Evolutionary conservation across 2,329 filamentous ascomycete species (phyloP).

Genomic region (Talaromyces verruculosus): DNA sequence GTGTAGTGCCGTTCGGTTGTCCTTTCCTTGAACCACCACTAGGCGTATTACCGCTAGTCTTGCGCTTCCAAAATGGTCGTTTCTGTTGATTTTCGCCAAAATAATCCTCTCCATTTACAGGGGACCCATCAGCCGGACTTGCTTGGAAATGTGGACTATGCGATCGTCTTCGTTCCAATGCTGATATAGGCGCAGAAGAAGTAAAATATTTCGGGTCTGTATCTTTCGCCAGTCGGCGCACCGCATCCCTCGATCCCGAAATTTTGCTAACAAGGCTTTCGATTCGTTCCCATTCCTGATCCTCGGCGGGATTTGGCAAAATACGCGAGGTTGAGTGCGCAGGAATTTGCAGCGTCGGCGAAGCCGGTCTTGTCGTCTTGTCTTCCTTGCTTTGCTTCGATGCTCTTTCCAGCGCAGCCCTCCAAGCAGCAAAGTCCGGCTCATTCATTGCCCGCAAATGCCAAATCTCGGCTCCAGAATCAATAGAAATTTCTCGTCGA

Average conservation of each 20-base stretch:
- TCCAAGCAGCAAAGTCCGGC: slow-evolving; percentile 87
- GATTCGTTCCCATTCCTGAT: slow-evolving; percentile 82
- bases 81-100: slow-evolving; percentile 52
- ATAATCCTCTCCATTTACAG: slow-evolving; percentile 35
- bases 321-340: slow-evolving; percentile 31
- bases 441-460: slow-evolving; percentile 80
- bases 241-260: slow-evolving; percentile 82
- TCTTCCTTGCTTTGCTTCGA: slow-evolving; percentile 53
- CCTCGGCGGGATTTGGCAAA: slow-evolving; percentile 56
- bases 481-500: slow-evolving; percentile 88
- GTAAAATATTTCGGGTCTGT: slow-evolving; percentile 64
- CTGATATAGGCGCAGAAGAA: slow-evolving; percentile 22
- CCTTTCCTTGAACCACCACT: slow-evolving; percentile 43
- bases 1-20: slow-evolving; percentile 53
- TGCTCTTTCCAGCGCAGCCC: slow-evolving; percentile 77
- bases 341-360: slow-evolving; percentile 35
- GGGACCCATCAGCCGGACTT: slow-evolving; percentile 33
- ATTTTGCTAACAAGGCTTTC: slow-evolving; percentile 83
- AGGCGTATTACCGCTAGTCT: slow-evolving; percentile 59
- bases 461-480: slow-evolving; percentile 96
- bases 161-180: slow-evolving; percentile 32
- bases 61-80: slow-evolving; percentile 88
- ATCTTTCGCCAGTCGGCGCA: slow-evolving; percentile 81
- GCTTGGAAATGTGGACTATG: slow-evolving; percentile 34
- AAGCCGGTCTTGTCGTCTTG: slow-evolving; percentile 28